Percentiles rank a stretch among this genome's conserved stretches.
Evolutionary conservation across 139 green algal species (phyloP).

Genomic region (Chlorella sorokiniana): DNA sequence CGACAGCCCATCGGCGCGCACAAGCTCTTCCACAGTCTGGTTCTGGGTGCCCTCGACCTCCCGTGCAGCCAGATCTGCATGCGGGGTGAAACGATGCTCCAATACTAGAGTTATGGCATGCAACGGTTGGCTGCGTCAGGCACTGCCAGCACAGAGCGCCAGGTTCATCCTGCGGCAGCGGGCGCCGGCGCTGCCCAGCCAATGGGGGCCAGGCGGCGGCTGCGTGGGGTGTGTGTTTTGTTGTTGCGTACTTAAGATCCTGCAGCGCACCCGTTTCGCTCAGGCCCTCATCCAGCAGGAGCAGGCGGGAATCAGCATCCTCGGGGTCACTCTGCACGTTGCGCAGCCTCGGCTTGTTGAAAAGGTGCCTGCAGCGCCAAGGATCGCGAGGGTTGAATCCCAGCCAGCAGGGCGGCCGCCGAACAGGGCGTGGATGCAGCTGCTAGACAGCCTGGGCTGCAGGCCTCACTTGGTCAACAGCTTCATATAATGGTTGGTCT

Average conservation of each 20-base stretch:
- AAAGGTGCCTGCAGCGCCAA: slow-evolving; percentile 62
- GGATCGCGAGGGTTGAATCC: background rate
- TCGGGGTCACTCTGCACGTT: slow-evolving; percentile 62
- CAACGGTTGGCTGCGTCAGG: background rate
- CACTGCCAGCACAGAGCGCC: background rate
- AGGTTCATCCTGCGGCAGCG: background rate
- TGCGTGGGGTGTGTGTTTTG: background rate
- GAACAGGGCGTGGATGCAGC: background rate
- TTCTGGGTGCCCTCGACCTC: background rate
- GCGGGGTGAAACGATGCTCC: background rate
- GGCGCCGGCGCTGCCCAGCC: background rate
- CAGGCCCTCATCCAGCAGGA: slow-evolving; percentile 68
- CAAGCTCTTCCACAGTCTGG: background rate
- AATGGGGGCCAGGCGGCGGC: background rate
- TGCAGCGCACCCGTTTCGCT: slow-evolving; percentile 24
- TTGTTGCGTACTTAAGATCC: background rate
- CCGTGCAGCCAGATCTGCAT: slow-evolving; percentile 9
- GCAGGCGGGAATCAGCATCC: slow-evolving; percentile 52
- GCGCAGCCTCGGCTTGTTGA: slow-evolving; percentile 68
- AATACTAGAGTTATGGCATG: background rate
- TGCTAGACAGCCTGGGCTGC: background rate
- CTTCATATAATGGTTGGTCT: slow-evolving; percentile 68
- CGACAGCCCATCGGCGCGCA: slow-evolving; percentile 12
- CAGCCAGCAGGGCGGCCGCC: background rate
- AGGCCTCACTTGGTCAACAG: slow-evolving; percentile 29